Conservation (phyloP, 2,329 filamentous ascomycete species). For the Ilyonectria sp. region DNA sequence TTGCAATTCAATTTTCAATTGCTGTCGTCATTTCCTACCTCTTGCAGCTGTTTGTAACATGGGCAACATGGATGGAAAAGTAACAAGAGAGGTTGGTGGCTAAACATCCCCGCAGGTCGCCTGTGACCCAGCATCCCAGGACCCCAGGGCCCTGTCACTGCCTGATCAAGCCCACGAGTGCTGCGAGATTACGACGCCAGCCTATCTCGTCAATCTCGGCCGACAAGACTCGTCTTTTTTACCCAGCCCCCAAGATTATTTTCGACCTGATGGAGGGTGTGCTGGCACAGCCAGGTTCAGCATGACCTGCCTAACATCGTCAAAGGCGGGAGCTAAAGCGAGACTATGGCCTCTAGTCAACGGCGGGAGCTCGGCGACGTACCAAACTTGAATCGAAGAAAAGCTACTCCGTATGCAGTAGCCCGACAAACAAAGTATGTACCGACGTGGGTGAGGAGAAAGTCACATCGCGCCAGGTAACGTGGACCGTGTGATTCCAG, state of each 20-base stretch:
- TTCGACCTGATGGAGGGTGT: slow-evolving; percentile 11
- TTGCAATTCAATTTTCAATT: slow-evolving; percentile 9
- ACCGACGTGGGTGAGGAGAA: slow-evolving; percentile 2
- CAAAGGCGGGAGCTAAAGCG: slow-evolving; percentile 33
- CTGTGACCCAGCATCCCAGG: slow-evolving; percentile 16
- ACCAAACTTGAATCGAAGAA: slow-evolving; percentile 10
- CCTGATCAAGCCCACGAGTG: slow-evolving; percentile 22
- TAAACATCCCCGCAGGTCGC: slow-evolving; percentile 13
- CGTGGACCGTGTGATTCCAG: slow-evolving; percentile 19
- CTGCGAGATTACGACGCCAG: slow-evolving; percentile 14
- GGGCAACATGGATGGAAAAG: neutral
- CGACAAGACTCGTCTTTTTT: slow-evolving; percentile 17
- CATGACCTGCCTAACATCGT: slow-evolving; percentile 26
- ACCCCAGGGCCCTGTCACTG: slow-evolving; percentile 14
- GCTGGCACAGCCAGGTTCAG: neutral
- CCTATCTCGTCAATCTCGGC: slow-evolving; percentile 20
- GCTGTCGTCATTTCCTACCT: slow-evolving; percentile 9
- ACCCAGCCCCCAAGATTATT: slow-evolving; percentile 30
- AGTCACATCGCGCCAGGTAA: slow-evolving; percentile 24
- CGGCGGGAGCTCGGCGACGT: slow-evolving; percentile 22
- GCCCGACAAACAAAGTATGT: neutral
- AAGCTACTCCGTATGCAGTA: slow-evolving; percentile 8
- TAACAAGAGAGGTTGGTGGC: slow-evolving; percentile 20
- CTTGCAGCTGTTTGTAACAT: neutral
- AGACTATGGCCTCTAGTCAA: slow-evolving; percentile 19